Evolutionary conservation across 225 moss, liverwort and hornwort species (phyloP).

Genomic region (Pseudoscleropodium purum): DNA sequence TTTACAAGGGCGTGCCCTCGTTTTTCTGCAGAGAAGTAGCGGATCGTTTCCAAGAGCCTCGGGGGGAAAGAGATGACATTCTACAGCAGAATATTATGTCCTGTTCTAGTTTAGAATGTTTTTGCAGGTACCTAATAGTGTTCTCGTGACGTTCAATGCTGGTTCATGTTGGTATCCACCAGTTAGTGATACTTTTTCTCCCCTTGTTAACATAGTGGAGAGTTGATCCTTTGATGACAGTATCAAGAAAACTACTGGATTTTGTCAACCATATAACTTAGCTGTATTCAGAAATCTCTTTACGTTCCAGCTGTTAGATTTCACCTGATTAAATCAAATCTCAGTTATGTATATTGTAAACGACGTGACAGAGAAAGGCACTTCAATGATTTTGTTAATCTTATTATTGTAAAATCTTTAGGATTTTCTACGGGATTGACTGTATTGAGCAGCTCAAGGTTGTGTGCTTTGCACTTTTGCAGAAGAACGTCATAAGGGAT

Average conservation of each 20-base stretch:
- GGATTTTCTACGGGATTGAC: not conserved
- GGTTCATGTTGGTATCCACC: not conserved
- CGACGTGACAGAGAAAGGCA: not conserved
- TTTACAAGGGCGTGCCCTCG: not conserved
- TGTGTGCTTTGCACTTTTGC: not conserved
- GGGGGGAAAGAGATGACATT: conserved; percentile 17
- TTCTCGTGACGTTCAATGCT: not conserved
- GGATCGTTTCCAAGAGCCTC: conserved; percentile 4
- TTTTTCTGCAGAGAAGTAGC: conserved; percentile 22
- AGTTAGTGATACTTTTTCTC: not conserved
- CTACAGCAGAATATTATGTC: not conserved
- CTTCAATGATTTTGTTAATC: not conserved
- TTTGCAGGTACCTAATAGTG: not conserved
- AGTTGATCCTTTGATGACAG: not conserved
- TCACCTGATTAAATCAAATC: not conserved
- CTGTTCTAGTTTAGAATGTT: not conserved
- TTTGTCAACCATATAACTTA: not conserved
- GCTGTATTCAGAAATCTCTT: not conserved
- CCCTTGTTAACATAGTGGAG: not conserved
- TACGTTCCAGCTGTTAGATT: not conserved
- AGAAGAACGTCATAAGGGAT: not conserved
- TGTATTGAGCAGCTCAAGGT: not conserved
- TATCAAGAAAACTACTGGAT: not conserved
- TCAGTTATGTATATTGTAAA: not conserved
- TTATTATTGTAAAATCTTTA: not conserved